Evolutionary conservation across 2,329 filamentous ascomycete species (phyloP).

Genomic region (Chaetothyriales sp.): DNA sequence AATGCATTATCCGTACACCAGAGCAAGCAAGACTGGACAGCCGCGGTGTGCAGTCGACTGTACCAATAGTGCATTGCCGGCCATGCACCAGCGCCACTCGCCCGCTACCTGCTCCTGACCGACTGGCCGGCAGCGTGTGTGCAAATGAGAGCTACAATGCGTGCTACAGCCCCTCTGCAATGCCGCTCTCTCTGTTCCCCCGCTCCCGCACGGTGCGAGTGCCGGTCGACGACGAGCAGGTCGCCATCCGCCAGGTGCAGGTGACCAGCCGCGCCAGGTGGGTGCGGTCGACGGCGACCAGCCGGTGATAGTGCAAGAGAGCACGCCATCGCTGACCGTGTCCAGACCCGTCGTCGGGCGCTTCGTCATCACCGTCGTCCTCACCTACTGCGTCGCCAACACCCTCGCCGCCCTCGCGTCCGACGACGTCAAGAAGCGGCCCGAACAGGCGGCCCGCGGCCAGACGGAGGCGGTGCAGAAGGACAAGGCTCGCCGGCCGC

Average conservation of each 20-base stretch:
- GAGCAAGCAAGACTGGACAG: too few species aligned
- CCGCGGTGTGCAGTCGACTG: too few species aligned
- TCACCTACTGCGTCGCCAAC: conserved; percentile 7
- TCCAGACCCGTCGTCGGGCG: conserved; percentile 9
- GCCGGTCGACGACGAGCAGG: conserved; percentile 11
- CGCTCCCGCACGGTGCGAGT: conserved; percentile 15
- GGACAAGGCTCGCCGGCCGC: neutral
- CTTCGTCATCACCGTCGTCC: conserved; percentile 12
- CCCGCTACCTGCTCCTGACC: too few species aligned
- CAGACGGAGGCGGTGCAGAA: neutral
- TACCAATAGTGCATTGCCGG: too few species aligned
- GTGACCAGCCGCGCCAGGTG: conserved; percentile 12
- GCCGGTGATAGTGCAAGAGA: too few species aligned
- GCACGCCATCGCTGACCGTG: conserved; percentile 1
- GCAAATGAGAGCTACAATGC: neutral
- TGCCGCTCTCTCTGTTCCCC: conserved; percentile 11
- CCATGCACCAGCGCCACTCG: too few species aligned
- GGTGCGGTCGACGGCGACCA: conserved; percentile 1
- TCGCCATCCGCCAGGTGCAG: conserved; percentile 13
- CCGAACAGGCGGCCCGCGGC: neutral
- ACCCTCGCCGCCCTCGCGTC: neutral
- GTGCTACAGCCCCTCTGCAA: too few species aligned
- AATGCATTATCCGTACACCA: too few species aligned
- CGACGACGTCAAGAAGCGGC: neutral
- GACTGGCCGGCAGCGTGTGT: too few species aligned